Evolutionary conservation across 2,329 filamentous ascomycete genomes (phyloP), one percentile per base, ranked within the genome.

Genomic region (Verticillium klebahnii): DNA sequence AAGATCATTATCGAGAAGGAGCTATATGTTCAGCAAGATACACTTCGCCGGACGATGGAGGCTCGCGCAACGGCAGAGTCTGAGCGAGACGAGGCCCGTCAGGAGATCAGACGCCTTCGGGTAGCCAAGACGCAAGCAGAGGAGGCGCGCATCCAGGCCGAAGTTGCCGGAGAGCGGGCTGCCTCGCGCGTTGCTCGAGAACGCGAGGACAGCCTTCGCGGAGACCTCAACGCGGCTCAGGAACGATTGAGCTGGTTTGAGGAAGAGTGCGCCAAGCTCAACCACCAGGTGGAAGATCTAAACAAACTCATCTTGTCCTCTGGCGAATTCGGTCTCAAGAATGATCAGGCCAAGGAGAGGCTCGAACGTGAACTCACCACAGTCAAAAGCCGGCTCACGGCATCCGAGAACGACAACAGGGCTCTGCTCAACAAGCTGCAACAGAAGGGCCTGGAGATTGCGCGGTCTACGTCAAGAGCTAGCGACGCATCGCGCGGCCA

Each of bases 1-100:
- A 99, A 99, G 75, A 97, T 97, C 69, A 96, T 89, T 56, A 97
- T 99, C 65, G 94, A 99, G 75, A 98, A 97, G 74, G 94, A 98
- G 75, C 89, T 99, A 73, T 98, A 98, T 72, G 89, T 91, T 5
- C 94, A 98, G 71, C 93, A 97, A 74, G 94, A 99, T 71, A 90
- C 91, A 12, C 84, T 97, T 56, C 88, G 95, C 40, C 87, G 94
- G 60, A 91, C 93, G 12, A 92, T 90, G 67, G 93, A 97, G 73
- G 89, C 91, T 56, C 87, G 92, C 36, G 83, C 88, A 5, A 85
- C 87, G 5, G 92, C 92, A 1, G 94, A 99, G 72, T 87, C 89
- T 66, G 92, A 96, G 70, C 90, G 93, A 2, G 95, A 96, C 70
- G 92, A 97, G 60, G 90, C 95, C 54, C 92, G 96, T 62, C 83